These are phyloP conservation scores for Teratosphaeria destructans DNA, from an alignment of 2,329 filamentous ascomycete species.

Conservation along the genomic window DNA sequence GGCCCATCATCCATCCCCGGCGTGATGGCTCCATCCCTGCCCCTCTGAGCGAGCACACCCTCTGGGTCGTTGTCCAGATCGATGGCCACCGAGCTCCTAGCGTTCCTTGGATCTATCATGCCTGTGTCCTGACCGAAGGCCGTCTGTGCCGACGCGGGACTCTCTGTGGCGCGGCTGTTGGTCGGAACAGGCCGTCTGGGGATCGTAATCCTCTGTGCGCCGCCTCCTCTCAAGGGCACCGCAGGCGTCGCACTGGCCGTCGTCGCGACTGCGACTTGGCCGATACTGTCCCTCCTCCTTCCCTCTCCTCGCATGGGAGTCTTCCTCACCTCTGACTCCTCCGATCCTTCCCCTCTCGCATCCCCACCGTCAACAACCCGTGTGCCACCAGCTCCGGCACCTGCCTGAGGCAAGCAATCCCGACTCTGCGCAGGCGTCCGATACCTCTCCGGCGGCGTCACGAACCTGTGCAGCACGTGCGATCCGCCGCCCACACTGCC, in stretches of 20 bases:
- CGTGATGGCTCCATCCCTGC: conserved; percentile 41
- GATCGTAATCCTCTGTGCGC: conserved; percentile 18
- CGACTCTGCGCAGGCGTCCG: conserved; percentile 24
- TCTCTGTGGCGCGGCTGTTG: not conserved
- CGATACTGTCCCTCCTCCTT: conserved; percentile 8
- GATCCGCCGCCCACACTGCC: not conserved
- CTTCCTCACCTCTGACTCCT: conserved; percentile 15
- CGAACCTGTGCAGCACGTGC: conserved; percentile 20
- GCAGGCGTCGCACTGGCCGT: not conserved
- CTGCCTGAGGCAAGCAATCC: conserved; percentile 10
- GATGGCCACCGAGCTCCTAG: conserved; percentile 21
- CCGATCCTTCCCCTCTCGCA: conserved; percentile 8
- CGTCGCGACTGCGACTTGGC: not conserved
- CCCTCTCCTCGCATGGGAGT: conserved; percentile 26
- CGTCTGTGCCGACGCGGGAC: not conserved
- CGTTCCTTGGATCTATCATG: conserved; percentile 9
- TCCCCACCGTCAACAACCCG: conserved; percentile 1
- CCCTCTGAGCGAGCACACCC: conserved; percentile 46
- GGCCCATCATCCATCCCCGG: conserved; percentile 76
- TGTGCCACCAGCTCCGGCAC: conserved; percentile 2
- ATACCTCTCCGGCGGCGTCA: conserved; percentile 26
- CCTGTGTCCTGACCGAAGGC: not conserved
- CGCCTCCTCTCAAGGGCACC: conserved; percentile 10
- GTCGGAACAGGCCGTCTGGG: not conserved
- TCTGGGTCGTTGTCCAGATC: conserved; percentile 19